Percentiles rank a stretch among this genome's conserved stretches.
phyloP scores from a whole-genome alignment of 495 filamentous ascomycete species.

The Aspergillus homomorphus region DNA sequence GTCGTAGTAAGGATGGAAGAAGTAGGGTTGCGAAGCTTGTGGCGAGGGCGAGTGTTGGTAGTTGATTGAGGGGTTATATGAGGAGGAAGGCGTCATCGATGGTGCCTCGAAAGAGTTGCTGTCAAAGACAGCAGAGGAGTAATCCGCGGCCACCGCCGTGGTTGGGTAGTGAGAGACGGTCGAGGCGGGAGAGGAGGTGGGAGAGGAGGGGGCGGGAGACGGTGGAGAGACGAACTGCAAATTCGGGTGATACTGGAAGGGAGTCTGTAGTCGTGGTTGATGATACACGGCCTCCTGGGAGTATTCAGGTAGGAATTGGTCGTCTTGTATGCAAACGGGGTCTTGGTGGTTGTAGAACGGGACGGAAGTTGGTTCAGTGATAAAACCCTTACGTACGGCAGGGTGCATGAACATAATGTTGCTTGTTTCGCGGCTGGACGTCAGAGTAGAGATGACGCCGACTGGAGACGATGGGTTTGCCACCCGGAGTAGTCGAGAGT shows the following conservation, averaged over 20 bases:
- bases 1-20: conserved; percentile 17
- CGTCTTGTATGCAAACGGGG: conserved; percentile 47
- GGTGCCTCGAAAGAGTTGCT: conserved; percentile 40
- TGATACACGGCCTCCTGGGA: conserved; percentile 30
- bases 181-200: conserved; percentile 42
- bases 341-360: conserved; percentile 32
- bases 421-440: conserved; percentile 20
- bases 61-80: conserved; percentile 44
- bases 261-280: conserved; percentile 33
- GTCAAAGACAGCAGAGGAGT: conserved; percentile 29
- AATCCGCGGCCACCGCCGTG: conserved; percentile 27
- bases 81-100: conserved; percentile 47
- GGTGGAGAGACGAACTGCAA: conserved; percentile 40
- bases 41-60: conserved; percentile 35
- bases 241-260: conserved; percentile 36
- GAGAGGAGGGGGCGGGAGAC: conserved; percentile 42
- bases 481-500: conserved; percentile 32
- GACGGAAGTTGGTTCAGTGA: conserved; percentile 37
- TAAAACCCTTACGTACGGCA: conserved; percentile 45
- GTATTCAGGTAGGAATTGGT: conserved; percentile 38
- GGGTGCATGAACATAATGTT: conserved; percentile 48
- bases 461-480: conserved; percentile 27
- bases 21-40: conserved; percentile 26
- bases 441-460: conserved; percentile 31
- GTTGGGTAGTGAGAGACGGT: conserved; percentile 34